Conservation (phyloP, 192 early-diverging fungal species). For the Phlyctochytrium planicorne region DNA sequence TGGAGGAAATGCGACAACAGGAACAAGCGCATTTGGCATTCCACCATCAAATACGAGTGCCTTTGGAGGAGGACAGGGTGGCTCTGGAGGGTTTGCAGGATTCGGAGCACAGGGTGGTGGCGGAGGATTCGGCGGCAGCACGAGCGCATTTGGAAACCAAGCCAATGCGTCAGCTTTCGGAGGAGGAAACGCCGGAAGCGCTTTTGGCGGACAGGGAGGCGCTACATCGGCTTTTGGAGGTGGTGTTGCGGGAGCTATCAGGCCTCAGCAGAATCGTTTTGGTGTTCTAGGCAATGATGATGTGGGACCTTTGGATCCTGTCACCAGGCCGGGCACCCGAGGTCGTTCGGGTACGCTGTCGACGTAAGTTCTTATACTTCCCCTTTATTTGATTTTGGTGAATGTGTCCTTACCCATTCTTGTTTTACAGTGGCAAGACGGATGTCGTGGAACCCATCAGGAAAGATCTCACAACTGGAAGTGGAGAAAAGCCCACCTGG, state of each 20-base stretch:
- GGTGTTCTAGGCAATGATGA: background rate
- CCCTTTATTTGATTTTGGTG: no score
- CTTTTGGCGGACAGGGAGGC: background rate
- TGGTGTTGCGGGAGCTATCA: background rate
- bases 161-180: background rate
- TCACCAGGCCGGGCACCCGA: background rate
- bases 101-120: background rate
- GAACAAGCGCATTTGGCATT: no score
- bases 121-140: background rate
- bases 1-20: no score
- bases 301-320: background rate
- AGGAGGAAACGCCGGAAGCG: background rate
- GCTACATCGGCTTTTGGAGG: background rate
- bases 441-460: background rate
- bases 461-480: slow-evolving; percentile 7
- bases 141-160: background rate
- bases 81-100: background rate
- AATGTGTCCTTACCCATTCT: no score
- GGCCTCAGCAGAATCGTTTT: background rate
- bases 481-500: slow-evolving; percentile 14
- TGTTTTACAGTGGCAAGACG: background rate
- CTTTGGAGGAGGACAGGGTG: background rate
- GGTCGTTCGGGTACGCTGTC: no score
- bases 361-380: no score
- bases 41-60: no score